Conservation (phyloP, 306 rosid genomes). For the Vicia faba region DNA sequence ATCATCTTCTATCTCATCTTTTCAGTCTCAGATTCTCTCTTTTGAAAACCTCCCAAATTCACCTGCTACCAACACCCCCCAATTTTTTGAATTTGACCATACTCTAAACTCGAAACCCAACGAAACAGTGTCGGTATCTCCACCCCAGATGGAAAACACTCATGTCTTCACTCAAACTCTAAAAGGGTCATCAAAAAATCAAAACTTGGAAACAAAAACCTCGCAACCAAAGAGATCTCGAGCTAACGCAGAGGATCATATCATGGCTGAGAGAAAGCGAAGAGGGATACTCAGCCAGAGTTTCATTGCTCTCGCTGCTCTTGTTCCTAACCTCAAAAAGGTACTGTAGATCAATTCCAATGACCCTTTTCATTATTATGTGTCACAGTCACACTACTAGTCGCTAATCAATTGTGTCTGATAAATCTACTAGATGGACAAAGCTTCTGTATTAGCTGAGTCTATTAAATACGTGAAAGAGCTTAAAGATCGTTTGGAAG, state of each 20-base stretch:
- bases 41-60: conserved; percentile 48
- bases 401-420: not conserved
- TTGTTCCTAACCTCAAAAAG: conserved; percentile 78
- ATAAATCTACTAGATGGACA: conserved; percentile 55
- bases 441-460: conserved; percentile 73
- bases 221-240: conserved; percentile 47
- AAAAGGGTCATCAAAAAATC: conserved; percentile 36
- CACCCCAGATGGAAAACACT: conserved; percentile 30
- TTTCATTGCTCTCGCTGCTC: conserved; percentile 79
- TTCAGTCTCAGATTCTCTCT: conserved; percentile 56
- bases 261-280: conserved; percentile 77
- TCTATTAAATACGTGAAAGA: conserved; percentile 66
- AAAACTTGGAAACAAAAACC: conserved; percentile 36
- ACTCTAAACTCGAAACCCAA: conserved; percentile 38
- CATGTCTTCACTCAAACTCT: conserved; percentile 36
- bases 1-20: conserved; percentile 45
- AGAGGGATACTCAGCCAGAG: conserved; percentile 79
- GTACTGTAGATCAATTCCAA: conserved; percentile 26
- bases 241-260: conserved; percentile 64
- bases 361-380: not conserved
- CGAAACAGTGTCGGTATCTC: conserved; percentile 19
- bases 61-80: conserved; percentile 26
- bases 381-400: not conserved
- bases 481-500: conserved; percentile 54
- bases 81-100: conserved; percentile 29